Percentiles rank a stretch among this genome's conserved stretches.
Evolutionary conservation across 2,329 filamentous ascomycete genomes (phyloP).

Genomic region (Diaporthe sp.): DNA sequence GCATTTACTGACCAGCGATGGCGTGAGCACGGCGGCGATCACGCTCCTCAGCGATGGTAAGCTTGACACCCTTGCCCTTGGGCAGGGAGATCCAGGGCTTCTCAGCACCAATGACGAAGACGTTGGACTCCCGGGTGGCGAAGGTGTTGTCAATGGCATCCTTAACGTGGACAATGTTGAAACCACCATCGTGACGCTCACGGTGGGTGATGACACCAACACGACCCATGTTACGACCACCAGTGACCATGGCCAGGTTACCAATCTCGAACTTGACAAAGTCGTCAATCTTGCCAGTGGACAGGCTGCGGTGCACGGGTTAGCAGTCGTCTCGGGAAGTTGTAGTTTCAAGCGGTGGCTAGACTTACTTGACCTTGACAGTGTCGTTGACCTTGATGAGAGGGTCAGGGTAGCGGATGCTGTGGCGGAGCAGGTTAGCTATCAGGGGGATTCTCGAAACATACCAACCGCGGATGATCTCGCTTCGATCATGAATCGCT

Average conservation of each 20-base stretch:
- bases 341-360: not conserved
- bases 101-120: conserved; percentile 98
- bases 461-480: conserved; percentile 69
- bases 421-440: conserved; percentile 64
- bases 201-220: conserved; percentile 99
- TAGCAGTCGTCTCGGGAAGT: not conserved
- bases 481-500: conserved; percentile 48
- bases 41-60: conserved; percentile 98
- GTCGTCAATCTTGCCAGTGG: conserved; percentile 97
- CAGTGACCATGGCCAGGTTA: conserved; percentile 97
- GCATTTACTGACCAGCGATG: conserved; percentile 65
- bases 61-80: conserved; percentile 99
- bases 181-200: conserved; percentile 99
- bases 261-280: conserved; percentile 99
- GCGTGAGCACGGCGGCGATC: conserved; percentile 88
- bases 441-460: conserved; percentile 52
- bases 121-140: conserved; percentile 99
- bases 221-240: conserved; percentile 99
- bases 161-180: conserved; percentile 99
- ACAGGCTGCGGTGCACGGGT: conserved; percentile 60
- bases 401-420: conserved; percentile 99
- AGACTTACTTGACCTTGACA: conserved; percentile 88
- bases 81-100: conserved; percentile 99
- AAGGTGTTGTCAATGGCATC: conserved; percentile 99
- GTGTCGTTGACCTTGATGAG: conserved; percentile 99